Base-by-base conservation (phyloP, 2,329 filamentous ascomycete species). In the Cladosporium sp. region DNA sequence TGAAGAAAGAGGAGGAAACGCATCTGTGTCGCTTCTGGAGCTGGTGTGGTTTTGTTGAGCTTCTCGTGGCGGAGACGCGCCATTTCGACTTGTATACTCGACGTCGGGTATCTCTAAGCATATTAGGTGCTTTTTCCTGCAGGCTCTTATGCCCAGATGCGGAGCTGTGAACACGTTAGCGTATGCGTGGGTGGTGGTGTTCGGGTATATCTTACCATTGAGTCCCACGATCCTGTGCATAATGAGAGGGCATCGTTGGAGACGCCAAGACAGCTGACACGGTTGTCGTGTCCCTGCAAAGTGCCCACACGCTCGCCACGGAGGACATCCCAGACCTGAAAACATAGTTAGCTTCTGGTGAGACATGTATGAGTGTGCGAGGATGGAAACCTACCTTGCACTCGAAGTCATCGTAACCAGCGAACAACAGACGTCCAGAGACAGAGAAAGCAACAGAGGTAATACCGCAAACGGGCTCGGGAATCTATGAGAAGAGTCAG, bases 151-250 rank as follows among this genome's bases (percentile, higher is more conserved):
- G 78, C 78, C 78, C 78, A 80, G 68, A 80, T 78, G 59, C 78
- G 77, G 59, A 80, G 72, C 78, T 80, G 66, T 44, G 45, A 19
- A 22, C 51, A 56, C 35, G 57, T 70, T 62, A 70, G 65, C 60
- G 10, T 40, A 19, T 25, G 13, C 25, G 8, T 48, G 4, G 12
- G 4, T 15, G n/a, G 15, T 34, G 19, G 25, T 35, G n/a, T 22
- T 17, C 4, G n/a, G 28, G 19, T 28, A 34, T 35, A 13, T 15
- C 91, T 79, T 84, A 97, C 94, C 82, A 96, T 83, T 70, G 94
- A 97, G 79, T 99, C 94, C 94, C 94, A 99, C 66, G 94, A 99
- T 75, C 94, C 94, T 71, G 94, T 99, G 84, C 94, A 97, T 79
- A 99, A 82, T 80, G 93, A 97, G 80, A 97, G 96, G 62, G 93